Conservation (phyloP, 441 rosid species). For the Aleurites moluccanus region DNA sequence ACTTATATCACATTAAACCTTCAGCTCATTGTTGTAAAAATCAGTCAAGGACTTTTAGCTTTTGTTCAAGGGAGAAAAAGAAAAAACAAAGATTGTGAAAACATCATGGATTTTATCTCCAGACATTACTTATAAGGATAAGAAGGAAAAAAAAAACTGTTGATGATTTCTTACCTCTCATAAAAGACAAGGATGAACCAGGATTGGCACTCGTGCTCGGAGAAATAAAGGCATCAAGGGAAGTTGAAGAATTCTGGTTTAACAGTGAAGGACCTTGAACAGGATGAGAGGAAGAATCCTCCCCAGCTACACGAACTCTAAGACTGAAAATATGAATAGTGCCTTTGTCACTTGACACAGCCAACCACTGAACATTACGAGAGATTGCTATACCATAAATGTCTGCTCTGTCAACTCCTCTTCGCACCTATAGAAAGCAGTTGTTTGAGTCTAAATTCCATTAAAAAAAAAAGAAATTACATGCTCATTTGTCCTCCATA, state of each 20-base stretch:
- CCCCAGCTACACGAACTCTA: slow-evolving; percentile 73
- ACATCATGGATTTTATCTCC: background rate
- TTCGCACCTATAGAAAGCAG: slow-evolving; percentile 58
- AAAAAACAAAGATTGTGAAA: background rate
- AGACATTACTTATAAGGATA: background rate
- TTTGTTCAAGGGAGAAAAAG: background rate
- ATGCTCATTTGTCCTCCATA: background rate
- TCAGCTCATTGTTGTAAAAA: slow-evolving; percentile 2
- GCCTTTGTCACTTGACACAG: slow-evolving; percentile 84
- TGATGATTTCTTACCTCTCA: slow-evolving; percentile 60
- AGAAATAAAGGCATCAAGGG: slow-evolving; percentile 69
- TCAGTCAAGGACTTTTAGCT: background rate
- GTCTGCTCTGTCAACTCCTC: slow-evolving; percentile 89
- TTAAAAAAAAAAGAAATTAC: background rate
- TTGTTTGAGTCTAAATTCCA: slow-evolving; percentile 12
- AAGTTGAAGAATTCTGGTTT: slow-evolving; percentile 62
- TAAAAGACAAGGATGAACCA: slow-evolving; percentile 77
- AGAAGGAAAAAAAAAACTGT: no score
- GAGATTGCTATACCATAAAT: slow-evolving; percentile 80
- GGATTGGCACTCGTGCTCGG: slow-evolving; percentile 72
- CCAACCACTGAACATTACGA: slow-evolving; percentile 78
- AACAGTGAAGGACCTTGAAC: slow-evolving; percentile 42
- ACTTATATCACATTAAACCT: slow-evolving; percentile 1
- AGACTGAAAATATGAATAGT: slow-evolving; percentile 88
- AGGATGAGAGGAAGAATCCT: slow-evolving; percentile 50